These are phyloP conservation scores for Chaetomium sp. DNA, from an alignment of 2,329 filamentous ascomycete genomes.

Conservation along the genomic window DNA sequence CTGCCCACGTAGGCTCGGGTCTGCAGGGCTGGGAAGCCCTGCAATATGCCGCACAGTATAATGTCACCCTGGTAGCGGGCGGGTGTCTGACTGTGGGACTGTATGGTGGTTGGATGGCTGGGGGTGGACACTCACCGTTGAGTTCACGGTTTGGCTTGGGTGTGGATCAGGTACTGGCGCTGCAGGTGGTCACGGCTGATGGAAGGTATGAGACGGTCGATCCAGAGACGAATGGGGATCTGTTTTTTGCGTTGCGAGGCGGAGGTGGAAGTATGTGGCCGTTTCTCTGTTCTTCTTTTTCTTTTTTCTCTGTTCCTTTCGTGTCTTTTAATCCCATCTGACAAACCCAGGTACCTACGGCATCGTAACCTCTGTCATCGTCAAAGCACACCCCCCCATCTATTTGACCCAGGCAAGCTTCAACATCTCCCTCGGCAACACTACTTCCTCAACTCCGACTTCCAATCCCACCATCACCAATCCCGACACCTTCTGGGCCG, in stretches of 20 bases:
- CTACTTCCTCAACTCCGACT: background rate
- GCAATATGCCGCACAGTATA: slow-evolving; percentile 3
- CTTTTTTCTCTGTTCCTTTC: background rate
- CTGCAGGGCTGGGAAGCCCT: slow-evolving; percentile 10
- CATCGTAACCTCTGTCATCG: slow-evolving; percentile 19
- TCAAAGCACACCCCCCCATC: slow-evolving; percentile 17
- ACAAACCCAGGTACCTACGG: slow-evolving; percentile 16
- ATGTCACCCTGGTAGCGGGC: slow-evolving; percentile 10
- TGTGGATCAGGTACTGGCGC: slow-evolving; percentile 45
- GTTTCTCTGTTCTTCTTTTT: background rate
- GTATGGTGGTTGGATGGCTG: slow-evolving; percentile 46
- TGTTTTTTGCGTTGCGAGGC: slow-evolving; percentile 38
- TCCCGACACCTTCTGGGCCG: slow-evolving; percentile 26
- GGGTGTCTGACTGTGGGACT: slow-evolving; percentile 31
- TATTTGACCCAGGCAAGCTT: slow-evolving; percentile 12
- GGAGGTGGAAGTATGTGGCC: slow-evolving; percentile 26
- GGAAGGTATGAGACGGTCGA: slow-evolving; percentile 39
- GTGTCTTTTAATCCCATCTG: too few species aligned
- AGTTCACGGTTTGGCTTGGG: slow-evolving; percentile 42
- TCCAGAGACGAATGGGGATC: slow-evolving; percentile 30
- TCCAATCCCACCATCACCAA: slow-evolving; percentile 6
- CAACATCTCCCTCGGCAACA: slow-evolving; percentile 15
- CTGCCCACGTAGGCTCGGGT: slow-evolving; percentile 44
- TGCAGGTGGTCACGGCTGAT: slow-evolving; percentile 41
- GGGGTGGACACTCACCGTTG: slow-evolving; percentile 44